Evolutionary conservation across 805 yeast genomes (phyloP), one percentile per base, ranked within the genome.

Genomic region (Wickerhamiella australiensis): DNA sequence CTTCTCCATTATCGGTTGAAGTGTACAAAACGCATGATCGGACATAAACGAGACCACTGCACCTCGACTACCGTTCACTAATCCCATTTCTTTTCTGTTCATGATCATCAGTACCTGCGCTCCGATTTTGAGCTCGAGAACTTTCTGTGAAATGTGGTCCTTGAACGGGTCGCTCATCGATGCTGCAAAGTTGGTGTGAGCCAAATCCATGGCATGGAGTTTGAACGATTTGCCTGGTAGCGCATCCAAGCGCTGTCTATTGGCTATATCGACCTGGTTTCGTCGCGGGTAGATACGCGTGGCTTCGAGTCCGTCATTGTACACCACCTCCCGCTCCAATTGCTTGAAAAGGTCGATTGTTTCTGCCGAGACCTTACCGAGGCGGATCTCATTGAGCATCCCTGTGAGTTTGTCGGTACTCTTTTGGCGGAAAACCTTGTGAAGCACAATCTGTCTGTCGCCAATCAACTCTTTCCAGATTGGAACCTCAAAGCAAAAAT

Each of bases 61-160:
- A 0, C 98, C 98, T 37, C 87, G 70, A 0, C 95, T 77, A 1
- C 99, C 98, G 66, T 92, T 92, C 29, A 90, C 96, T 42, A 92
- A 67, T 2, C 67, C 63, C 9, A 77, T 80, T 49, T 80, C 83
- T 7, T 55, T 42, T 6, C 56, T 44, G 62, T 92, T 92, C 56
- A 80, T 80, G 52, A 88, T 65, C 67, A 85, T 77, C 87, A 92
- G 85, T 1, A 92, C 96, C 64, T 92, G 97, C 0, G 96, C 94
- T 35, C 83, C 85, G 47, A 78, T 79, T 61, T 87, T 88, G 55
- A 92, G 68, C 5, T 70, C 73, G 13, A 92, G 61, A 5, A 54
- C 60, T 52, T 76, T 73, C 22, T 79, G 82, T 40, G 92, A 94
- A 82, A 86, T 79, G 23, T 85, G 68, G 38, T 75, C 73, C 3